Evolutionary conservation across 1,284 basidiomycete genomes (phyloP), one percentile per base, ranked within the genome.

Genomic region (Hymenochaete sp.): DNA sequence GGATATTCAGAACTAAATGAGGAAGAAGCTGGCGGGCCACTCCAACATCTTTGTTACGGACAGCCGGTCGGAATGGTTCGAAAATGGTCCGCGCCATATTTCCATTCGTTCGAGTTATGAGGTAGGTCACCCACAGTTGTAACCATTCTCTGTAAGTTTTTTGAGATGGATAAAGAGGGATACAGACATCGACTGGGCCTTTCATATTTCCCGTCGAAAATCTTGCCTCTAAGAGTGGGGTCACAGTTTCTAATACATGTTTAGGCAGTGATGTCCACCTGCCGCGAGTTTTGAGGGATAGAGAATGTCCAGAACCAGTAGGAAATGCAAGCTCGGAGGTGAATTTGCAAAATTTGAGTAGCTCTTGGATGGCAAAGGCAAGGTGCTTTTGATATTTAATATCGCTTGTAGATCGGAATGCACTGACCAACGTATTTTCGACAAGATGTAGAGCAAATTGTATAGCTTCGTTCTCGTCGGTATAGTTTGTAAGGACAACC

Each of bases 111-210:
- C 73, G 67, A 8, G 75, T 71, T 47, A 98, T 89, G n/a, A 99
- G 76, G 58, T 89, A 75, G 9, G 77, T 73, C 0, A 88, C 82
- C 93, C 95, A 98, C 0, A 76, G 62, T 54, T 96, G 91, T 18
- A 98, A 74, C 96, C 96, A 99, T 62, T 98, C 93, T 38, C 93
- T 80, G 63, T 96, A 98, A 0, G 90, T 92, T 3, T 74, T 63
- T 44, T 82, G 74, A 3, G 68, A 66, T 1, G 74, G 70, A 63
- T 98, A 99, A 44, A 97, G 79, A 2, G 93, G 92, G 53, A 80
- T 73, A 25, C 67, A 58, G 29, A 70, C 64, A 5, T 66, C 32
- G 49, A 48, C 59, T 16, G 63, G 58, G 5, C 57, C 51, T 1
- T 60, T 54, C 18, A 65, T 65, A 28, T 66, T 62, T 21, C 67